Conservation (phyloP, 2,329 filamentous ascomycete species). For the Lasiodiplodia hormozganensis region DNA sequence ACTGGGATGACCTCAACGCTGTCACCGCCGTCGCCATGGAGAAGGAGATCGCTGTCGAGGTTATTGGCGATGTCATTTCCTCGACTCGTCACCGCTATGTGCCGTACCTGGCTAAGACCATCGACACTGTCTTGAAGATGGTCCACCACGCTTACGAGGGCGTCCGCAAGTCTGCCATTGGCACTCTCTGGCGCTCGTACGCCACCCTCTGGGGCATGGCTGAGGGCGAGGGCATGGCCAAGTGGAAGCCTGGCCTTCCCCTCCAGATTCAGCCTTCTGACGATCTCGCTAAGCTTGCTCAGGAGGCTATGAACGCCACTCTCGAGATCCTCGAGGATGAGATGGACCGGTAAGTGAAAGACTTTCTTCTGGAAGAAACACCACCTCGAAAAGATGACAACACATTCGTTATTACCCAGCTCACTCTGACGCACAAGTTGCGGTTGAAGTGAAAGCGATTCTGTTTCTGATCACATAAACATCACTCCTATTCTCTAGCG, state of each 20-base stretch:
- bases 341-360: conserved; percentile 81
- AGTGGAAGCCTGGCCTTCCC: conserved; percentile 90
- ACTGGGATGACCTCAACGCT: conserved; percentile 82
- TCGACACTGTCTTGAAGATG: conserved; percentile 80
- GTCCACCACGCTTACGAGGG: conserved; percentile 91
- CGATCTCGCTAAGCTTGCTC: conserved; percentile 83
- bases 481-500: conserved; percentile 32
- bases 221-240: conserved; percentile 76
- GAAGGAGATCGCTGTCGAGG: conserved; percentile 96
- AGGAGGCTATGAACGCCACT: conserved; percentile 84
- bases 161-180: conserved; percentile 88
- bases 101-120: conserved; percentile 86
- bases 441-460: conserved; percentile 89
- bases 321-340: conserved; percentile 88
- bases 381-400: conserved; percentile 69
- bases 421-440: conserved; percentile 93
- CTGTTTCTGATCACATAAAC: conserved; percentile 62
- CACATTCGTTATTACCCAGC: conserved; percentile 92
- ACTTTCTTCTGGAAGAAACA: conserved; percentile 28
- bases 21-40: conserved; percentile 91
- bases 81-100: conserved; percentile 82
- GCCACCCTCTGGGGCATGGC: conserved; percentile 88
- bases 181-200: conserved; percentile 92
- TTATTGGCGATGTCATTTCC: conserved; percentile 89
- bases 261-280: conserved; percentile 78